Base-by-base conservation (phyloP, 768 basidiomycete genomes). In the Boletus subcaerulescens region DNA sequence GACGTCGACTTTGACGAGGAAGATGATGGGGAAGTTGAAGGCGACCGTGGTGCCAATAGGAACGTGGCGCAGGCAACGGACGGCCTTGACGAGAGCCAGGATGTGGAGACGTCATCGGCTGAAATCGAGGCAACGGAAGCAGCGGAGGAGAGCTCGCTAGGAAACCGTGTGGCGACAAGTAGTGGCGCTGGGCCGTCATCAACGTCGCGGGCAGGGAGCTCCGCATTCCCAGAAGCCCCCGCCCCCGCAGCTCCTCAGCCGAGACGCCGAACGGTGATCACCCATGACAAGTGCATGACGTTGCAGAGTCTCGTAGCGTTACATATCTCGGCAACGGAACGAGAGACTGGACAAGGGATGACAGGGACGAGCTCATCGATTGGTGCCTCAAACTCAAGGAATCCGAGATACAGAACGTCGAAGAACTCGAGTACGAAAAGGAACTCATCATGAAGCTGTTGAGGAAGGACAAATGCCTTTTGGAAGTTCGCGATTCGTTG, bases 351-450 rank as follows among this genome's bases (percentile, higher is more conserved):
- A 18, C 77, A 73, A 50, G 95, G 95, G 3, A 73, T 96, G 90
- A 93, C 64, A 80, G 87, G 43, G 93, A 96, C 60, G 95, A 97
- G 62, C 79, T 99, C 52, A 89, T 96, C 58, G 93, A 96, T 68
- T 96, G 93, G 95, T 98, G 98, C 67, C 80, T 98, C 52, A 96
- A 99, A 74, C 73, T 82, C 59, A 89, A 85, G 69, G 97, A 99
- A 71, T 76, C 78, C 10, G 89, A 93, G 58, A 75, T 98, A 38
- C 82, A 87, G 59, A 86, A 88, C 49, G 80, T 93, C 6, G 93
- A 94, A 50, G 87, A 95, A 63, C 74, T 97, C 17, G 93, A 98
- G 62, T 88, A 89, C 61, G 91, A 98, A 73, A 87, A 87, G 63
- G 92, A 93, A 69, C 77, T 99, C 47, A 83, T 98, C 56, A 84